These are phyloP conservation scores for Naematelia encephala DNA, from an alignment of 768 basidiomycete species.

Conservation along the genomic window DNA sequence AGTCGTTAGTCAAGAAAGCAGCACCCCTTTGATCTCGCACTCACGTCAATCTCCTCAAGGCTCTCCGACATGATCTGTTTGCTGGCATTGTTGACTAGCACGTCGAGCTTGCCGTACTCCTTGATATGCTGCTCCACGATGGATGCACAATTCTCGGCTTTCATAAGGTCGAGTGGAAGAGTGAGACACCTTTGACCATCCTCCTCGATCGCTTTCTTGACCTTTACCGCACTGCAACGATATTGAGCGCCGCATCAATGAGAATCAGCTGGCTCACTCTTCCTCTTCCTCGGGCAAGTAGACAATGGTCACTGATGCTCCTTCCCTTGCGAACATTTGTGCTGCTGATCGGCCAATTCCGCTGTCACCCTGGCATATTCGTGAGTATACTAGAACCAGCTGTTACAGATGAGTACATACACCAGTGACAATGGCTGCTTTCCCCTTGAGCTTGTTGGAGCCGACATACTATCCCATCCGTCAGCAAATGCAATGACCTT, in stretches of 20 bases:
- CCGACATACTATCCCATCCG: slow-evolving; percentile 59
- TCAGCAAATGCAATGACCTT: neutral
- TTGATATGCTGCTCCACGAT: slow-evolving; percentile 57
- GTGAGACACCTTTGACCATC: slow-evolving; percentile 50
- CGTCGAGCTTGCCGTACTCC: slow-evolving; percentile 54
- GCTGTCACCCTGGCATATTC: slow-evolving; percentile 29
- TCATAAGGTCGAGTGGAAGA: slow-evolving; percentile 54
- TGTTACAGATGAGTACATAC: neutral
- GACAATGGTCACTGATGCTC: slow-evolving; percentile 53
- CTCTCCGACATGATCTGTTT: slow-evolving; percentile 54
- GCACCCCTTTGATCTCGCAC: slow-evolving; percentile 13
- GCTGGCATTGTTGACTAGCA: slow-evolving; percentile 59
- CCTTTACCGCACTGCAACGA: slow-evolving; percentile 23
- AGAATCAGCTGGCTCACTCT: slow-evolving; percentile 52
- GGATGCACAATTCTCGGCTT: slow-evolving; percentile 53
- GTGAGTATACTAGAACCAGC: slow-evolving; percentile 13
- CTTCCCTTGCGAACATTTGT: slow-evolving; percentile 53
- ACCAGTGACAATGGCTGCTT: slow-evolving; percentile 47
- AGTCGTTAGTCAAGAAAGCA: neutral
- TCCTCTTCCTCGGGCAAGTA: slow-evolving; percentile 60
- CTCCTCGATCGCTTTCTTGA: slow-evolving; percentile 56
- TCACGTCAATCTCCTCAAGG: slow-evolving; percentile 56
- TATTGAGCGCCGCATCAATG: neutral
- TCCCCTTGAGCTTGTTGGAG: slow-evolving; percentile 54
- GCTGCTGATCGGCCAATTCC: slow-evolving; percentile 46